phyloP scores from a whole-genome alignment of 2,329 filamentous ascomycete species.

The Diaporthe sp. region DNA sequence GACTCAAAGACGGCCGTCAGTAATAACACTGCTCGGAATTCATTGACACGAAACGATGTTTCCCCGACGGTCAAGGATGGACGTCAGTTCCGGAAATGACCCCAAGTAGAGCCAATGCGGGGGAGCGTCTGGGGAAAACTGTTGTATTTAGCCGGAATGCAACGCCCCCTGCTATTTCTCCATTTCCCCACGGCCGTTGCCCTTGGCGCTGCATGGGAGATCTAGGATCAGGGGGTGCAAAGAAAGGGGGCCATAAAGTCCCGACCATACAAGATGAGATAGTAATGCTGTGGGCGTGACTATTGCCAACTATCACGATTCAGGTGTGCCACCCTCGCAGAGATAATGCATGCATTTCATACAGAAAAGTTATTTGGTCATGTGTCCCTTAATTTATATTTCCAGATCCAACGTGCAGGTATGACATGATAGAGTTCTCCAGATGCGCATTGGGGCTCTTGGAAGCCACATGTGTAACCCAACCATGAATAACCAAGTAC shows the following conservation, averaged over 20 bases:
- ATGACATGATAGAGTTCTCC: neutral
- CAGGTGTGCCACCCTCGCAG: constrained; percentile 9
- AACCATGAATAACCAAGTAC: neutral
- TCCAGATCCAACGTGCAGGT: neutral
- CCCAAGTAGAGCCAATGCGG: constrained; percentile 16
- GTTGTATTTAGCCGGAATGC: constrained; percentile 41
- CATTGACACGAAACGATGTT: constrained; percentile 15
- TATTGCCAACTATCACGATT: neutral
- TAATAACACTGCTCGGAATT: neutral
- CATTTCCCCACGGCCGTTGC: constrained; percentile 26
- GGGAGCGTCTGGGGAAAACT: constrained; percentile 28
- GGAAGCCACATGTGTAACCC: neutral
- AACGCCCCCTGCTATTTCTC: constrained; percentile 9
- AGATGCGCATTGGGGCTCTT: neutral
- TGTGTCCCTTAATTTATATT: neutral
- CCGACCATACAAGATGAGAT: constrained; percentile 7
- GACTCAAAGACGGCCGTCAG: neutral
- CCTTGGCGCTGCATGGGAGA: constrained; percentile 13
- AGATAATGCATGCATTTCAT: neutral
- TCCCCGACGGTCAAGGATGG: constrained; percentile 8
- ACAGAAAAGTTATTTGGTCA: neutral
- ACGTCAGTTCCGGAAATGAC: constrained; percentile 24
- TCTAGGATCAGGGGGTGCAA: constrained; percentile 26
- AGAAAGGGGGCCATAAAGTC: neutral
- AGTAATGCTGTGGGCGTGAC: neutral